Base-by-base conservation (phyloP, 208 protist species). In the Leishmania braziliensis region DNA sequence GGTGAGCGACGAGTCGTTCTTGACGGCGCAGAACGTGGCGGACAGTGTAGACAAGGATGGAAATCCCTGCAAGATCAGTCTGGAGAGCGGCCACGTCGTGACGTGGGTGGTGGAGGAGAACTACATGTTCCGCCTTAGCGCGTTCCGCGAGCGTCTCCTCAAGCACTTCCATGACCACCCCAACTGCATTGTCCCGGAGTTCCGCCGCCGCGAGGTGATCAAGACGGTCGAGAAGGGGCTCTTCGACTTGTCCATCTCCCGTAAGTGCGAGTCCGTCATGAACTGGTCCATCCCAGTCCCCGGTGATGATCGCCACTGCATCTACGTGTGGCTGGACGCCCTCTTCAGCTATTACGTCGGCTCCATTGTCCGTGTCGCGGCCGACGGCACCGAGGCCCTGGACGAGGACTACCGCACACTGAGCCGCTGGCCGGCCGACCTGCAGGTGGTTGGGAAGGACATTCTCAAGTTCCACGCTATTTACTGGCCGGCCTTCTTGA, bases 301-400 rank as follows among this genome's bases (percentile, higher is more conserved):
- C 10, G 86, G 91, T 46, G 98, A 99, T 81, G 89, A 97, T 43
- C 75, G 92, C 69, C 98, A 99, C 84, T 97, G 95, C 75, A 99
- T 99, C 80, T 99, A 99, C 89, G 99, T 99, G 23, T 99, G 99
- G 99, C 94, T 99, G 1, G 99, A 99, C 86, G 99, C 99, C 0
- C 93, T 99, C 2, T 98, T 97, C 58, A 99, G 99, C 90, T 99
- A 99, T 89, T 93, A 99, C 60, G 99, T 99, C 14, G 95, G 84
- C n/a, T 79, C 94, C 36, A 39, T 2, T 39, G 36, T 88, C 53
- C 80, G 83, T 23, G 72, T 90, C 53, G 82, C 84, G 72, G 81
- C 77, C 48, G 83, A 92, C 73, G 89, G 89, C 56, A 84, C 75
- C 39, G 85, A 93, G 63, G 63, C 86, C 36, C 77, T 91, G 60